Conservation (phyloP, 495 filamentous ascomycete genomes). For the Penicillium psychrofluorescens region DNA sequence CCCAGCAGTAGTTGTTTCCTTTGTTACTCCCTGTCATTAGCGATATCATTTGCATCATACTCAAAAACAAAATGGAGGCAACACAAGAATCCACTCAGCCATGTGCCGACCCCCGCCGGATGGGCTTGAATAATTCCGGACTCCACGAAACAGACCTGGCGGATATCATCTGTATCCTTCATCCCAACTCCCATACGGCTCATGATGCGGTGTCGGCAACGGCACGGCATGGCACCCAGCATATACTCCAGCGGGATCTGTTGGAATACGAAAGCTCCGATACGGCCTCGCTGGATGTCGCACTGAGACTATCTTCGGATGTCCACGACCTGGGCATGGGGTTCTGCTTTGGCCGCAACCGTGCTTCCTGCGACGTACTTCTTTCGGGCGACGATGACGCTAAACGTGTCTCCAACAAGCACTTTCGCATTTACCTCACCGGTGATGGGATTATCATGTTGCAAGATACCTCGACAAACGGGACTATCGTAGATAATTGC, state of each 20-base stretch:
- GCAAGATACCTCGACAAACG: slow-evolving; percentile 86
- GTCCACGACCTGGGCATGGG: slow-evolving; percentile 58
- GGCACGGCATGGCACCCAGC: slow-evolving; percentile 35
- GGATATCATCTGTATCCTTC: slow-evolving; percentile 84
- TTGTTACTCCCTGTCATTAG: slow-evolving; percentile 6
- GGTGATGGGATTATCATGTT: slow-evolving; percentile 76
- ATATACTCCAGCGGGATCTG: slow-evolving; percentile 48
- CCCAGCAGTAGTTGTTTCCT: slow-evolving; percentile 11
- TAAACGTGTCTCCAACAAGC: slow-evolving; percentile 70
- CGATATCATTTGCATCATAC: slow-evolving; percentile 7
- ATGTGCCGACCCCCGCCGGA: slow-evolving; percentile 68
- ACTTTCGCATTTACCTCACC: slow-evolving; percentile 88
- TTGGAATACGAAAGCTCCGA: slow-evolving; percentile 34
- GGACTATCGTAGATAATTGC: slow-evolving; percentile 72
- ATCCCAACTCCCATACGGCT: slow-evolving; percentile 68
- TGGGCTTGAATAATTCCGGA: slow-evolving; percentile 69
- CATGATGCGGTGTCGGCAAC: slow-evolving; percentile 54
- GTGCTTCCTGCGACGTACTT: slow-evolving; percentile 62
- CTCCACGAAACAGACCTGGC: slow-evolving; percentile 72
- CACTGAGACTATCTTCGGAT: slow-evolving; percentile 66
- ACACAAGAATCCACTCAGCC: slow-evolving; percentile 74
- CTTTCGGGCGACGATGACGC: slow-evolving; percentile 47
- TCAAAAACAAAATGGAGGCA: slow-evolving; percentile 28
- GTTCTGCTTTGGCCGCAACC: slow-evolving; percentile 80
- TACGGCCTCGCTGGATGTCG: slow-evolving; percentile 55